Conservation (phyloP, 495 filamentous ascomycete species). For the Cudoniella acicularis region DNA sequence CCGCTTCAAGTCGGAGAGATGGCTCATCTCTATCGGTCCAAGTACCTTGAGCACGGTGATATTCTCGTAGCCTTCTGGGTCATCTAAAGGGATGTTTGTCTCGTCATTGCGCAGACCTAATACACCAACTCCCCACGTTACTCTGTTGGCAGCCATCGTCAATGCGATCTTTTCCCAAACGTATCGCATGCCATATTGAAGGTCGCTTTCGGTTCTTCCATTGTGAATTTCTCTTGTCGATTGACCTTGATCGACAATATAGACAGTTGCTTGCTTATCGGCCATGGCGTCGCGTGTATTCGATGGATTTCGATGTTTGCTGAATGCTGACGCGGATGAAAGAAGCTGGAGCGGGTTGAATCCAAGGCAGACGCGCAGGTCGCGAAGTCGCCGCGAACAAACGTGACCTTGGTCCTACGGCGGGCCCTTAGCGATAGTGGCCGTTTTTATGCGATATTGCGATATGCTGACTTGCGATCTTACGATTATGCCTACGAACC, state of each 20-base stretch:
- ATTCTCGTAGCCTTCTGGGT: conserved; percentile 66
- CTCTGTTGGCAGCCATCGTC: conserved; percentile 77
- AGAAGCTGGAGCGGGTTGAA: not conserved
- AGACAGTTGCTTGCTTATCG: conserved; percentile 90
- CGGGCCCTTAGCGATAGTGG: no score
- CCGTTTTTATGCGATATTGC: no score
- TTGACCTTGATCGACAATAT: conserved; percentile 79
- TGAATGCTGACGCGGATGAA: not conserved
- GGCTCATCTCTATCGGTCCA: conserved; percentile 66
- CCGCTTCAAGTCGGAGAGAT: conserved; percentile 59
- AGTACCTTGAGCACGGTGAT: conserved; percentile 72
- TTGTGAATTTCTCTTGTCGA: conserved; percentile 76
- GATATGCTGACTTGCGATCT: no score
- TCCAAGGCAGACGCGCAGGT: not conserved
- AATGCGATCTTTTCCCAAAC: conserved; percentile 93
- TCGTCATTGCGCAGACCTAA: conserved; percentile 79
- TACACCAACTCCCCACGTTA: conserved; percentile 76
- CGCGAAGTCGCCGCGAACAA: not conserved
- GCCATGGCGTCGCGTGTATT: conserved; percentile 57
- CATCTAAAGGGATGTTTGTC: conserved; percentile 63
- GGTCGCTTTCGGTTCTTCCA: conserved; percentile 74
- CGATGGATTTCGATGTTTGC: not conserved
- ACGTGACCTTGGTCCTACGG: no score
- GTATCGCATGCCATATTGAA: conserved; percentile 88
- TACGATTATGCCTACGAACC: no score